Conservation (phyloP, 306 rosid genomes). For the Casuarina cunninghamiana region DNA sequence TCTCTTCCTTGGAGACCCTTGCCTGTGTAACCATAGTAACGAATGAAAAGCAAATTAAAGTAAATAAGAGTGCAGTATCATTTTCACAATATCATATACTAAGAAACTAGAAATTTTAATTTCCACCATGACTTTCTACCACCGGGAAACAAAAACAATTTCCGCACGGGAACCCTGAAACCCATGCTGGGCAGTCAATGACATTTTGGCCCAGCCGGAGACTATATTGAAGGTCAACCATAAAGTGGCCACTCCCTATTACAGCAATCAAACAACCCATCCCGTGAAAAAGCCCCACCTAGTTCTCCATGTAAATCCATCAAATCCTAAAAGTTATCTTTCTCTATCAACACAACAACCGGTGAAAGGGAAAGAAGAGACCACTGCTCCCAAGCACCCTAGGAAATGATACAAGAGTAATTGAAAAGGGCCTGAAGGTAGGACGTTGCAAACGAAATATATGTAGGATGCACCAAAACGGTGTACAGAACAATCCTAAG, state of each 20-base stretch:
- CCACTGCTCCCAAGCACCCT: not conserved
- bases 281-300: not conserved
- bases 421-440: not conserved
- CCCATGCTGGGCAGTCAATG: not conserved
- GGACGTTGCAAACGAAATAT: not conserved
- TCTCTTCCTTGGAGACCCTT: conserved; percentile 82
- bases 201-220: not conserved
- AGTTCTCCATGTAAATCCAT: not conserved
- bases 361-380: not conserved
- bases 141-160: not conserved
- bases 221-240: not conserved
- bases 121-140: not conserved
- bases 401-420: not conserved
- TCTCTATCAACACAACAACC: not conserved
- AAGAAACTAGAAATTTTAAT: conserved; percentile 1
- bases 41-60: not conserved
- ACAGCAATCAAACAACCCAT: not conserved
- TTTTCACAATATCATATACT: not conserved
- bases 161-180: not conserved
- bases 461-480: not conserved
- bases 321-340: not conserved
- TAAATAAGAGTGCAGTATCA: not conserved
- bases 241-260: not conserved
- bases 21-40: conserved; percentile 45
- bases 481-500: not conserved